Evolutionary conservation across 1,284 basidiomycete genomes (phyloP).

Genomic region (Hypsizygus ulmarius): DNA sequence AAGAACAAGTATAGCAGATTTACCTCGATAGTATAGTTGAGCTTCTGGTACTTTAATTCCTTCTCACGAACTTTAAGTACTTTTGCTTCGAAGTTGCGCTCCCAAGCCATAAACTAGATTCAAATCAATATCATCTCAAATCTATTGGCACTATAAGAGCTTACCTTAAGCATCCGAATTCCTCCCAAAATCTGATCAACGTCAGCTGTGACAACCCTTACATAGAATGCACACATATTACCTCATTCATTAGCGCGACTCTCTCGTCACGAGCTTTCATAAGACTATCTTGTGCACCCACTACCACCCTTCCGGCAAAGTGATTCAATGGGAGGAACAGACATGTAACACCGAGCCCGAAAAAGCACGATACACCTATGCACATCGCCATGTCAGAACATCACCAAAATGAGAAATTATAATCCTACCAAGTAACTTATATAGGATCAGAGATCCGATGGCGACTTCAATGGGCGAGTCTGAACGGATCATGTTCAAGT

Average conservation of each 20-base stretch:
- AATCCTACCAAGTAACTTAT: slow-evolving; percentile 69
- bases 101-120: slow-evolving; percentile 91
- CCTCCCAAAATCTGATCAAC: slow-evolving; percentile 69
- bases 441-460: slow-evolving; percentile 80
- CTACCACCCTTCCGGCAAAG: slow-evolving; percentile 81
- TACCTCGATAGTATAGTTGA: slow-evolving; percentile 86
- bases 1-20: slow-evolving; percentile 4
- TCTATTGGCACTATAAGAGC: slow-evolving; percentile 1
- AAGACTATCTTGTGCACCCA: slow-evolving; percentile 81
- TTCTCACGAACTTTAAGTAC: slow-evolving; percentile 74
- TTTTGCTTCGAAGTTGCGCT: slow-evolving; percentile 81
- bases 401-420: neutral
- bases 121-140: neutral
- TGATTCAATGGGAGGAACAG: slow-evolving; percentile 89
- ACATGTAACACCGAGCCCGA: slow-evolving; percentile 80
- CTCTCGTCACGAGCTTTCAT: slow-evolving; percentile 93
- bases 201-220: neutral
- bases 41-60: slow-evolving; percentile 80
- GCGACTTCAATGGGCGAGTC: slow-evolving; percentile 87
- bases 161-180: slow-evolving; percentile 90
- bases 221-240: slow-evolving; percentile 24
- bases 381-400: neutral
- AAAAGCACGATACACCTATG: slow-evolving; percentile 66
- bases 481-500: slow-evolving; percentile 19
- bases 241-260: slow-evolving; percentile 90